Evolutionary conservation across 176 grass and related monocot species (phyloP).

Genomic region (Triticum monococcum): DNA sequence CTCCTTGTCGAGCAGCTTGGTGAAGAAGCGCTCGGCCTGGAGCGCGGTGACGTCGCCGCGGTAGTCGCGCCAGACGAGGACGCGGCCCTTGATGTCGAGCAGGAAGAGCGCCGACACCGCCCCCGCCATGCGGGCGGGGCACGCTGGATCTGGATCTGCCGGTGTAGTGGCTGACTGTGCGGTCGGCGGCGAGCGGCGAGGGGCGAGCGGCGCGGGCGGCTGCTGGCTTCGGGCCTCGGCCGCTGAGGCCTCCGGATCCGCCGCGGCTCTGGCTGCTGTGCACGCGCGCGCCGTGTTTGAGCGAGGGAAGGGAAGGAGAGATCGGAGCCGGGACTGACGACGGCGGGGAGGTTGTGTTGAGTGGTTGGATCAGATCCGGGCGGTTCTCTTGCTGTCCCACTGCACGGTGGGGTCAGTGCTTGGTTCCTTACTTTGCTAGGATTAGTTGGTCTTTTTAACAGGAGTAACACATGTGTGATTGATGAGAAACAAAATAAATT

Average conservation of each 20-base stretch:
- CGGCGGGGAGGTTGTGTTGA: not conserved
- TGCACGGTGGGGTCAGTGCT: not conserved
- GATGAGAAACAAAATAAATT: too few relatives aligned
- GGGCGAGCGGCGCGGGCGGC: not conserved
- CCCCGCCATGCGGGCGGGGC: conserved; percentile 26
- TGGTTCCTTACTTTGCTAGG: too few relatives aligned
- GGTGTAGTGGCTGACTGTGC: not conserved
- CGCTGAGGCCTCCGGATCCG: not conserved
- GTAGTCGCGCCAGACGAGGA: conserved; percentile 98
- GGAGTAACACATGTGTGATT: too few relatives aligned
- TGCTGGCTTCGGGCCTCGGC: not conserved
- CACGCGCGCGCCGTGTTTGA: not conserved
- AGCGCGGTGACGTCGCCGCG: conserved; percentile 92
- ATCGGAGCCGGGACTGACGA: not conserved
- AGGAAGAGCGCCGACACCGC: conserved; percentile 97
- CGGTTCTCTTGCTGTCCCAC: not conserved
- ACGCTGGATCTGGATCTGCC: conserved; percentile 18
- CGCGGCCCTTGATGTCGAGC: conserved; percentile 97
- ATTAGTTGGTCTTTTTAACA: too few relatives aligned
- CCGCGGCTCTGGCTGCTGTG: not conserved
- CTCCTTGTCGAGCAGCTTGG: conserved; percentile 96
- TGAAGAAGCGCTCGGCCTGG: conserved; percentile 99
- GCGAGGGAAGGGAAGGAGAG: not conserved
- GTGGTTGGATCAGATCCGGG: not conserved
- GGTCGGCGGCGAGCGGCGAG: not conserved